A percentile compares a stretch with the other conserved stretches of the same genome.
phyloP scores from a whole-genome alignment of 371 early-diverging fungal genomes.

The Syncephalastrum racemosum region DNA sequence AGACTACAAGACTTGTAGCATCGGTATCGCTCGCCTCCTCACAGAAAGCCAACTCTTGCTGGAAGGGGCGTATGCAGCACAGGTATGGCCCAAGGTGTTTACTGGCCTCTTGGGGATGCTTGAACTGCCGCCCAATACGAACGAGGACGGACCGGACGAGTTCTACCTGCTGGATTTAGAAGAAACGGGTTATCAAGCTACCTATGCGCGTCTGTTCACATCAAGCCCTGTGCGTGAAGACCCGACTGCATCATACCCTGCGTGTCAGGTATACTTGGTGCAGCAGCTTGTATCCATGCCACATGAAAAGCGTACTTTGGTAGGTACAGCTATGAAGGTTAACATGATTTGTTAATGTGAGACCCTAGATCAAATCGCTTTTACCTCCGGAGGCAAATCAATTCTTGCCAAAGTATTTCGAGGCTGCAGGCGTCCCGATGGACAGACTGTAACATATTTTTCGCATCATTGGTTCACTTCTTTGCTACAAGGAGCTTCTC shows the following conservation, averaged over 20 bases:
- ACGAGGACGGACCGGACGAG: constrained; percentile 66
- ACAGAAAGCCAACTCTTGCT: constrained; percentile 54
- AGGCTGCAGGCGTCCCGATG: constrained; percentile 34
- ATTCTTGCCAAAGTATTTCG: constrained; percentile 42
- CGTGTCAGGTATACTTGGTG: constrained; percentile 36
- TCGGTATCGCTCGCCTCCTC: constrained; percentile 67
- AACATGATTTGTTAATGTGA: neutral
- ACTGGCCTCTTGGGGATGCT: constrained; percentile 49
- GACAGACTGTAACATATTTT: constrained; percentile 19
- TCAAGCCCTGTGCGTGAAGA: constrained; percentile 45
- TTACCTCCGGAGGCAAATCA: constrained; percentile 25
- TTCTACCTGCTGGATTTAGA: constrained; percentile 73
- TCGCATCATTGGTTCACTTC: too few species aligned
- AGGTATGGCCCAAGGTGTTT: constrained; percentile 55
- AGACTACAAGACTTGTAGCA: constrained; percentile 72
- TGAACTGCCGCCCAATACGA: constrained; percentile 55
- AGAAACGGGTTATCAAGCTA: constrained; percentile 76
- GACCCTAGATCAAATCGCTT: constrained; percentile 17
- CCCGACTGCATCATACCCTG: constrained; percentile 39
- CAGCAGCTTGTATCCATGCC: constrained; percentile 40
- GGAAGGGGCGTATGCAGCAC: constrained; percentile 46
- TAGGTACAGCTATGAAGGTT: neutral
- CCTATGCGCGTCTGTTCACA: constrained; percentile 68
- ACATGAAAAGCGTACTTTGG: constrained; percentile 28
- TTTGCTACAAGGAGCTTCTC: too few species aligned